Evolutionary conservation across 176 grass and related monocot species (phyloP), one percentile per base, ranked within the genome.

Genomic region (Alloteropsis semialata): DNA sequence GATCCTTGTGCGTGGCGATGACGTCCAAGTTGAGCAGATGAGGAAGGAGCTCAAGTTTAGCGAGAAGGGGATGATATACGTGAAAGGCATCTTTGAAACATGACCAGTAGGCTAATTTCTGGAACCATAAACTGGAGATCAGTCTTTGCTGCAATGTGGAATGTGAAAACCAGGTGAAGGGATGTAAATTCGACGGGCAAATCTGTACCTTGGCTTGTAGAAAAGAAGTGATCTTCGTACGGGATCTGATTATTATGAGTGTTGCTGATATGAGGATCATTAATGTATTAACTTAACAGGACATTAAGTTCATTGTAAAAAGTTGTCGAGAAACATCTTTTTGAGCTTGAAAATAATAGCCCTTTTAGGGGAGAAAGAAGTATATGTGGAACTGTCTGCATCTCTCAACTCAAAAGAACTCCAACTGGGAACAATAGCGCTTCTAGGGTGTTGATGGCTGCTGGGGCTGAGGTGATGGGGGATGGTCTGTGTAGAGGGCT

Each of bases 1-100:
- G 65, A 77, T 98, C 43, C 66, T 92, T 21, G 92, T 95, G 46
- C 82, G 83, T 13, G 96, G 96, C 16, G 96, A 98, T 21, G 96
- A 95, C 11, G 81, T 91, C 51, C 96, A 98, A 84, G 88, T 98
- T 29, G 95, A 98, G 76, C 79, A 90, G 84, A 90, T 95, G 89
- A 91, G 92, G 85, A 98, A 92, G 82, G 96, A 98, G 25, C 89
- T 95, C 83, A 78, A 76, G 11, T 81, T 98, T 38, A 95, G 71
- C 7, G 92, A 95, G 74, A 95, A 95, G 79, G 96, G 96, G 59
- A 98, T 98, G 96, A 76, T 93, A 29, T 95, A 95, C 55, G 96
- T 93, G 8, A 98, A 98, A 80, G 96, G 96, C 24, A 93, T 98
- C 51, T 95, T 98, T 24, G 96, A 98, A 75, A 89, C 78, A 82